These are phyloP conservation scores for Phyllosticta citriasiana DNA, from an alignment of 2,329 filamentous ascomycete genomes.

Conservation along the genomic window DNA sequence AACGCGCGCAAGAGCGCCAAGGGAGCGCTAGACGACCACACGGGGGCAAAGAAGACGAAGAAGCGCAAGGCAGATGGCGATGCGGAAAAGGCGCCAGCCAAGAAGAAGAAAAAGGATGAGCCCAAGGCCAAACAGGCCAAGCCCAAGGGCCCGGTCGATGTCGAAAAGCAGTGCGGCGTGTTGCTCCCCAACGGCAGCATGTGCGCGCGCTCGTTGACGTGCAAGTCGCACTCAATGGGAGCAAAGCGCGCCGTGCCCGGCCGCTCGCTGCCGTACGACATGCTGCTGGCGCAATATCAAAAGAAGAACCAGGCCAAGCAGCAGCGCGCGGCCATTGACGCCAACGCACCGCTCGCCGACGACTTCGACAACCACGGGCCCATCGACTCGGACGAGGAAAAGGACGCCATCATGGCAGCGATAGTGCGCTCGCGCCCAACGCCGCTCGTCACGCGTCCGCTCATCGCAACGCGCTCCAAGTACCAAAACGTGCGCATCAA, in stretches of 20 bases:
- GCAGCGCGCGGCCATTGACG: conserved; percentile 92
- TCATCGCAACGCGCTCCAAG: conserved; percentile 42
- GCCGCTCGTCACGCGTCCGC: conserved; percentile 58
- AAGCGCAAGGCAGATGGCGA: conserved; percentile 44
- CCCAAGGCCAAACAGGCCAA: conserved; percentile 75
- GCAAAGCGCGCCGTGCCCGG: conserved; percentile 83
- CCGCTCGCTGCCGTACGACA: conserved; percentile 80
- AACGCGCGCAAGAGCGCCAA: conserved; percentile 33
- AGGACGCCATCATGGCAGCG: conserved; percentile 75
- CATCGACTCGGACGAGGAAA: conserved; percentile 92
- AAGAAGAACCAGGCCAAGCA: conserved; percentile 99
- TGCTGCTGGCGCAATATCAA: conserved; percentile 59
- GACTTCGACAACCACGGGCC: conserved; percentile 64
- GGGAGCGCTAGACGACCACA: conserved; percentile 25
- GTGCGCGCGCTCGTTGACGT: conserved; percentile 81
- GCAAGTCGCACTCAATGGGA: conserved; percentile 93
- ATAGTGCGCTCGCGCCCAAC: conserved; percentile 63
- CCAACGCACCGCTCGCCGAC: conserved; percentile 82
- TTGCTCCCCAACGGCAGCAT: conserved; percentile 73
- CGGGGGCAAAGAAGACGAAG: conserved; percentile 33
- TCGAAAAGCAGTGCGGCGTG: conserved; percentile 89
- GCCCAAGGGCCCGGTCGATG: conserved; percentile 85
- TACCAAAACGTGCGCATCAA: conserved; percentile 55
- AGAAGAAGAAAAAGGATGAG: conserved; percentile 93
- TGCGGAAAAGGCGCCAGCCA: conserved; percentile 63